These are phyloP conservation scores for Babesia bovis DNA, from an alignment of 169 alveolate species.

Conservation along the genomic window DNA sequence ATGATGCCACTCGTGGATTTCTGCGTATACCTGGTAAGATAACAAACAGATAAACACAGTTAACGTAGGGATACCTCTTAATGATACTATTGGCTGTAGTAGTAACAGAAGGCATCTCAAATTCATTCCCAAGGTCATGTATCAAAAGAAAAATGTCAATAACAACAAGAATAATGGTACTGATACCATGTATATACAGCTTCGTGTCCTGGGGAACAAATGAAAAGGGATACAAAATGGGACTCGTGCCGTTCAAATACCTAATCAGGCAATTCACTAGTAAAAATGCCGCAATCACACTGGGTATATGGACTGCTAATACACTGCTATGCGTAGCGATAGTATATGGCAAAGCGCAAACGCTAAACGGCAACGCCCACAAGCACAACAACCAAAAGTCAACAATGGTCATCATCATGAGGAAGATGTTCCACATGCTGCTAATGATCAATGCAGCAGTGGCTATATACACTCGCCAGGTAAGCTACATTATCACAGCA, in stretches of 20 bases:
- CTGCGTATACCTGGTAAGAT: constrained; percentile 9
- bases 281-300: constrained; percentile 9
- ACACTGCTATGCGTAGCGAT: background rate
- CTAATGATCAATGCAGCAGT: constrained; percentile 1
- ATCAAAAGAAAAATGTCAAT: constrained; percentile 4
- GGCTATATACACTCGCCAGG: constrained; percentile 40
- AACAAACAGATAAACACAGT: background rate
- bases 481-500: background rate
- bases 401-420: background rate
- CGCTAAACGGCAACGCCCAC: too few species aligned
- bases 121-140: background rate
- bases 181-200: background rate
- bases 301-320: background rate
- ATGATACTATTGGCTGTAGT: background rate
- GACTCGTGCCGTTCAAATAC: background rate
- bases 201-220: background rate
- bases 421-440: constrained; percentile 51
- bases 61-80: constrained; percentile 6
- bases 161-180: background rate
- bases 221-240: background rate
- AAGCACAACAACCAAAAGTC: background rate
- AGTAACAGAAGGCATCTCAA: background rate
- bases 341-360: background rate
- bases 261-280: background rate
- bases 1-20: constrained; percentile 11